Conservation (phyloP, 2,329 filamentous ascomycete genomes). For the Pezicula neosporulosa region DNA sequence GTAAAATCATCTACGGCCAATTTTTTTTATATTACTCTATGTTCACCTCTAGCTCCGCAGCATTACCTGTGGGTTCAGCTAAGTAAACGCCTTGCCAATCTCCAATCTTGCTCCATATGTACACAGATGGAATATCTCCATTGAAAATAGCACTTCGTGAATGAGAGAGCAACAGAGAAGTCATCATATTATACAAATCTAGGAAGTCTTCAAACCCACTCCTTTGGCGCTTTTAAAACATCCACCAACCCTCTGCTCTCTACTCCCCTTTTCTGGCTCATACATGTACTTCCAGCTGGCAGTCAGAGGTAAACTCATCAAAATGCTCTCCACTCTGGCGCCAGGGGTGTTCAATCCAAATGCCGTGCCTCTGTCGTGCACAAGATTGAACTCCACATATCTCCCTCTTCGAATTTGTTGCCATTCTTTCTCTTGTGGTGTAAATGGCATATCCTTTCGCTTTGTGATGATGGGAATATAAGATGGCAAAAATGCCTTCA, state of each 20-base stretch:
- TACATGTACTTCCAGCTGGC: slow-evolving; percentile 98
- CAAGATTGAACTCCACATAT: slow-evolving; percentile 98
- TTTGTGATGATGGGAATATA: slow-evolving; percentile 87
- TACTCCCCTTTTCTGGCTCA: slow-evolving; percentile 67
- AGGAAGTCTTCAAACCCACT: slow-evolving; percentile 53
- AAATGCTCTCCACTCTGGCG: slow-evolving; percentile 88
- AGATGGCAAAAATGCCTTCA: slow-evolving; percentile 83
- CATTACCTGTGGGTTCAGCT: too few relatives aligned
- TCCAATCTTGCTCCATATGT: too few relatives aligned
- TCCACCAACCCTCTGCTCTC: slow-evolving; percentile 78
- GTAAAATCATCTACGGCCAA: too few relatives aligned
- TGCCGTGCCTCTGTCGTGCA: slow-evolving; percentile 91
- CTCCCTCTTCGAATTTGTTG: slow-evolving; percentile 91
- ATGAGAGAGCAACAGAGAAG: too few relatives aligned
- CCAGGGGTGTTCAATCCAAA: slow-evolving; percentile 94
- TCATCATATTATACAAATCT: background rate
- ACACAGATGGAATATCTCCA: too few relatives aligned
- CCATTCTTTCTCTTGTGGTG: slow-evolving; percentile 86
- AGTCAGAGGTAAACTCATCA: slow-evolving; percentile 94
- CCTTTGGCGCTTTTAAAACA: slow-evolving; percentile 60
- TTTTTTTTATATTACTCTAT: too few relatives aligned
- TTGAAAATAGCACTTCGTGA: too few relatives aligned
- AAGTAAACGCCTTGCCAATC: too few relatives aligned
- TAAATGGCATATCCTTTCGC: slow-evolving; percentile 90
- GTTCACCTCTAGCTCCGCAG: too few relatives aligned